Conservation (phyloP, 805 yeast genomes). For the Clavispora phyllophila region DNA sequence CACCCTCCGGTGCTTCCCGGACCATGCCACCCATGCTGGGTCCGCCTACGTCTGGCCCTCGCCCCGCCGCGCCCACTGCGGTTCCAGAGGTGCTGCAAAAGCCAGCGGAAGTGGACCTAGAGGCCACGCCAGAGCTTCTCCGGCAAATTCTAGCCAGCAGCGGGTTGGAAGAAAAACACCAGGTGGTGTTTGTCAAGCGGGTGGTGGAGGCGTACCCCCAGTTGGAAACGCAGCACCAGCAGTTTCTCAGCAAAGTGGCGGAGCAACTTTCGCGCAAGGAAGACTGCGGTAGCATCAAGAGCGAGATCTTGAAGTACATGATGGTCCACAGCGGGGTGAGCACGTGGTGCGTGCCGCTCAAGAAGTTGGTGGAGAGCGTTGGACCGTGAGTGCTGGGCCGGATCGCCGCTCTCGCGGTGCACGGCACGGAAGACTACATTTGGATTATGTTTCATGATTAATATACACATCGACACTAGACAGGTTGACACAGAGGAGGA, state of each 20-base stretch:
- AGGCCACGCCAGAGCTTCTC: slow-evolving; percentile 3
- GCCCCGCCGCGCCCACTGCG: neutral
- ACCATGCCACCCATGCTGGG: neutral
- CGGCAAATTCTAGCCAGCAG: slow-evolving; percentile 3
- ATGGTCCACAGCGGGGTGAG: slow-evolving; percentile 51
- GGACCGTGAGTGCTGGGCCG: neutral
- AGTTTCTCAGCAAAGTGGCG: slow-evolving; percentile 9
- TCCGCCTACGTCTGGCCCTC: neutral
- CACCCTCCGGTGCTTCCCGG: neutral
- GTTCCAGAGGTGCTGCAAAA: neutral
- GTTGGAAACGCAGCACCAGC: slow-evolving; percentile 8
- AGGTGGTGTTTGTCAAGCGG: slow-evolving; percentile 6
- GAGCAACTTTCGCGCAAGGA: slow-evolving; percentile 5
- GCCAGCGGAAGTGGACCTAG: neutral
- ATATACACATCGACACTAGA: slow-evolving; percentile 8
- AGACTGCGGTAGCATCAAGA: slow-evolving; percentile 23
- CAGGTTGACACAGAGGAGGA: neutral
- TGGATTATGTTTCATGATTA: slow-evolving; percentile 2
- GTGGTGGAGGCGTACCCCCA: slow-evolving; percentile 8
- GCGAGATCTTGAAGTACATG: slow-evolving; percentile 47
- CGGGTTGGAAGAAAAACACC: slow-evolving; percentile 5
- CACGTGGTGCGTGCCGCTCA: slow-evolving; percentile 64
- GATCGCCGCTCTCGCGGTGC: too few relatives aligned
- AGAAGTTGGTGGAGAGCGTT: slow-evolving; percentile 36
- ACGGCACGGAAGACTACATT: too few relatives aligned